Evolutionary conservation across 768 basidiomycete species (phyloP).

Genomic region (Tremella yokohamensis): DNA sequence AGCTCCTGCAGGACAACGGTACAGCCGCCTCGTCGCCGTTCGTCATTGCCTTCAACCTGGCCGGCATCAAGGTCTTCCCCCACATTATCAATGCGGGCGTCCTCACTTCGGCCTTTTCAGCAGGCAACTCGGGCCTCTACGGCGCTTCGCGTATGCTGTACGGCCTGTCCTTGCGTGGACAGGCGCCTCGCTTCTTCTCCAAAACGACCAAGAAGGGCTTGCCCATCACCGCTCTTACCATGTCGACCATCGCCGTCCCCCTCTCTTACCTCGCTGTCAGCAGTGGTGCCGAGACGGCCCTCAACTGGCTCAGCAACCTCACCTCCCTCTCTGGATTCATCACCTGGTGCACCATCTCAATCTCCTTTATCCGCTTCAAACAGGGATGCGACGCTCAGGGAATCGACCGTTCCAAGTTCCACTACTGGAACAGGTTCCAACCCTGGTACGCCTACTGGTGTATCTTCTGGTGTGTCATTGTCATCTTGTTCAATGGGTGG

Average conservation of each 20-base stretch:
- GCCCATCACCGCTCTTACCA: conserved; percentile 66
- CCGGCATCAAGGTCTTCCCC: conserved; percentile 46
- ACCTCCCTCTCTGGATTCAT: conserved; percentile 58
- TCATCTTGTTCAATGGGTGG: conserved; percentile 31
- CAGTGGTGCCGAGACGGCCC: conserved; percentile 66
- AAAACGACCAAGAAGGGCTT: conserved; percentile 70
- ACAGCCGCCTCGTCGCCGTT: conserved; percentile 51
- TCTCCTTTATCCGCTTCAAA: conserved; percentile 81
- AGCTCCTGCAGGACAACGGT: conserved; percentile 34
- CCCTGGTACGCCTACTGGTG: conserved; percentile 33
- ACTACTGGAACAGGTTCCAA: conserved; percentile 47
- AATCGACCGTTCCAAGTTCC: conserved; percentile 65
- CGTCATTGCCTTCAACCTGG: conserved; percentile 47
- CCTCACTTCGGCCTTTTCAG: conserved; percentile 34
- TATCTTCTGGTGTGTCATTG: conserved; percentile 29
- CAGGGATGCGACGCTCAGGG: conserved; percentile 75
- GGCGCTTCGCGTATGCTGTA: conserved; percentile 21
- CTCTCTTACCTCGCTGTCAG: conserved; percentile 72
- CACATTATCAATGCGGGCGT: conserved; percentile 49
- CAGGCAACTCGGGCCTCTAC: conserved; percentile 29
- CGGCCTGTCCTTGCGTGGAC: conserved; percentile 57
- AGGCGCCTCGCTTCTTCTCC: conserved; percentile 75
- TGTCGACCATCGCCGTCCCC: conserved; percentile 61
- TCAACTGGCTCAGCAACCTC: conserved; percentile 72
- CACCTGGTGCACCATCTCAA: conserved; percentile 73